phyloP scores from a whole-genome alignment of 129 eudicot species.

The Escallonia herrerae region DNA sequence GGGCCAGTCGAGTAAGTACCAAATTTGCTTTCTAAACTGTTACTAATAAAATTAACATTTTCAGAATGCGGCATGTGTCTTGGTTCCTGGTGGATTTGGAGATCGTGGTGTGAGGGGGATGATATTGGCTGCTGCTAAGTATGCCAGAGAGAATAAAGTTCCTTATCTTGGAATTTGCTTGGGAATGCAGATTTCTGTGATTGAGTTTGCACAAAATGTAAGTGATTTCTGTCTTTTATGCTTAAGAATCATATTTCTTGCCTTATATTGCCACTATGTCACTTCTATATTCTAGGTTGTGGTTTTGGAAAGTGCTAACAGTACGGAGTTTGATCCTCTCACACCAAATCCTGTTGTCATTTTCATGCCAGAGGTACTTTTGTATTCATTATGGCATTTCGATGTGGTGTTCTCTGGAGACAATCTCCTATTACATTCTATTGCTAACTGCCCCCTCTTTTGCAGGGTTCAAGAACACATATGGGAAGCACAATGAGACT shows the following conservation, averaged over 20 bases:
- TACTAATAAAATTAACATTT: slow-evolving; percentile 6
- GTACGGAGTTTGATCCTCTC: slow-evolving; percentile 71
- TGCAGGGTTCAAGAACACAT: slow-evolving; percentile 79
- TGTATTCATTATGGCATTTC: slow-evolving; percentile 3
- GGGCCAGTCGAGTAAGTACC: not conserved
- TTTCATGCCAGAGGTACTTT: slow-evolving; percentile 95
- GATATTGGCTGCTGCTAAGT: slow-evolving; percentile 94
- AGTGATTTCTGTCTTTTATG: slow-evolving; percentile 10
- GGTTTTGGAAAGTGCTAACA: slow-evolving; percentile 73
- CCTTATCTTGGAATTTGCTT: slow-evolving; percentile 96
- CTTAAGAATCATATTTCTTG: not conserved
- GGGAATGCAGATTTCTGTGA: slow-evolving; percentile 96
- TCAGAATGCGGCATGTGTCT: slow-evolving; percentile 85
- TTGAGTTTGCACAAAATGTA: slow-evolving; percentile 78
- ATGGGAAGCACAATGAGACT: slow-evolving; percentile 98
- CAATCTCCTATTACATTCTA: not conserved
- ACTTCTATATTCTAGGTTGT: slow-evolving; percentile 35
- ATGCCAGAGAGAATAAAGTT: slow-evolving; percentile 85
- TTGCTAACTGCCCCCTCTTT: not conserved
- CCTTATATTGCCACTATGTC: too few relatives aligned
- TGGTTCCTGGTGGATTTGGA: slow-evolving; percentile 99
- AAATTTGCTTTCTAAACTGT: not conserved
- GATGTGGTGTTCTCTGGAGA: not conserved
- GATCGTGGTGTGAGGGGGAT: slow-evolving; percentile 94
- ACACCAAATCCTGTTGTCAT: slow-evolving; percentile 75